Evolutionary conservation across 345 rosid species (phyloP), one percentile per base, ranked within the genome.

Genomic region (Arabidopsis arenosa): DNA sequence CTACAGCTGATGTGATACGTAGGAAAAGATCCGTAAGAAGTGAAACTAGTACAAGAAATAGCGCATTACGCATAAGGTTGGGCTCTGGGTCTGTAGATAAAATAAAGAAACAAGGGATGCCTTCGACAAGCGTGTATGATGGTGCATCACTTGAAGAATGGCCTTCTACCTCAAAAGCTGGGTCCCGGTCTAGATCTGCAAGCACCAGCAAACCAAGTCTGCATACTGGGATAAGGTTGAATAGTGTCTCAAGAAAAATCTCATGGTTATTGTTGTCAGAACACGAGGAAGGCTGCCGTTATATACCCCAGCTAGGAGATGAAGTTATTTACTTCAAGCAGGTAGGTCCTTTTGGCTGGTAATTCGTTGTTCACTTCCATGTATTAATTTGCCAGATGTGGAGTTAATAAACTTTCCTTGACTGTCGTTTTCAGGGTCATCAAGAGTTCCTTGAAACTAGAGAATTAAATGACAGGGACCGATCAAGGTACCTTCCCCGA

Each of bases 261-360:
- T 84, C 99, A 33, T 95, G 99, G 99, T 82, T 95, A 84, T 83
- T 89, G 91, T 70, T 95, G 82, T 84, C 89, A 48, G 87, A 80
- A 83, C 93, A 85, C n/a, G 99, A 92, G 78, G 89, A 87, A 83
- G 88, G 94, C 43, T 92, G 87, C 74, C 97, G 89, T 52, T 95
- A 92, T 72, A 90, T 93, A 64, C 98, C 99, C 30, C 99, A 92
- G 84, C 86, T 86, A 49, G 94, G 93, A 18, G 99, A 95, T 68
- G 93, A 86, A 85, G 96, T 92, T 70, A 87, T 86, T 78, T 90
- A 89, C 83, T 73, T 93, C 78, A 89, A 88, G 88, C 98, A 95
- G 93, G 99, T 88, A 76, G 18, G 66, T 65, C 39, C 49, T 61
- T 41, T 35, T 30, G 30, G 70, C 55, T 52, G 73, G 15, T 71